phyloP scores from a whole-genome alignment of 2,329 filamentous ascomycete genomes.

The Magnaporthiopsis incrustans region DNA sequence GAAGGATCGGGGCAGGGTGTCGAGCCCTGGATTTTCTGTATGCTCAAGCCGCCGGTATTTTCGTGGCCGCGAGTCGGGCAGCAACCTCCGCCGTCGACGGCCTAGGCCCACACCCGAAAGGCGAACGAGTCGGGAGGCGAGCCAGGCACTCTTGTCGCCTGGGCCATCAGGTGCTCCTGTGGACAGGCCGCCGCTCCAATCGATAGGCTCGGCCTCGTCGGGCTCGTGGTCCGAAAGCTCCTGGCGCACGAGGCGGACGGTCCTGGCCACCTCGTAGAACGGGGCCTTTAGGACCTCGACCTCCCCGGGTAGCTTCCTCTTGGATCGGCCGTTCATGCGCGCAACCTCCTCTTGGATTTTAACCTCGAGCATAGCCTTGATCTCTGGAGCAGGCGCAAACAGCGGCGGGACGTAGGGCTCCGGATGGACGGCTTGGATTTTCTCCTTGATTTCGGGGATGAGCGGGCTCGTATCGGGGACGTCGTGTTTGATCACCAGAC shows the following conservation, averaged over 20 bases:
- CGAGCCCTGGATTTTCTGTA: slow-evolving; percentile 12
- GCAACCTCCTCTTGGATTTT: slow-evolving; percentile 1
- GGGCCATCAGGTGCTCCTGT: background rate
- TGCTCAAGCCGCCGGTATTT: background rate
- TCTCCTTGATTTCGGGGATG: slow-evolving; percentile 34
- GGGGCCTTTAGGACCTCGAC: slow-evolving; percentile 43
- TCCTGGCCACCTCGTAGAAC: slow-evolving; percentile 30
- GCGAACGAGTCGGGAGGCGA: background rate
- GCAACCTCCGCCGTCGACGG: background rate
- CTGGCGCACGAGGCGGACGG: slow-evolving; percentile 2
- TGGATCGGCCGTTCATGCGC: slow-evolving; percentile 20
- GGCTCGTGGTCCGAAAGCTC: slow-evolving; percentile 2
- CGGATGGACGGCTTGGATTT: slow-evolving; percentile 39
- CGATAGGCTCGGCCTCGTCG: background rate
- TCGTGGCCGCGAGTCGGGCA: background rate
- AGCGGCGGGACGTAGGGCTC: slow-evolving; percentile 31
- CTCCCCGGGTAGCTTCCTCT: slow-evolving; percentile 28
- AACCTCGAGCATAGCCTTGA: background rate
- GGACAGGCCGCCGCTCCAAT: background rate
- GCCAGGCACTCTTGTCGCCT: background rate
- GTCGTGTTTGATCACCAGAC: slow-evolving; percentile 33
- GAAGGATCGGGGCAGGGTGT: slow-evolving; percentile 12
- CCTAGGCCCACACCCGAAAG: background rate
- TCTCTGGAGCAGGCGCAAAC: slow-evolving; percentile 22
- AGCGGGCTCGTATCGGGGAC: slow-evolving; percentile 34